Conservation (phyloP, 768 basidiomycete genomes). For the Auricularia sp. region DNA sequence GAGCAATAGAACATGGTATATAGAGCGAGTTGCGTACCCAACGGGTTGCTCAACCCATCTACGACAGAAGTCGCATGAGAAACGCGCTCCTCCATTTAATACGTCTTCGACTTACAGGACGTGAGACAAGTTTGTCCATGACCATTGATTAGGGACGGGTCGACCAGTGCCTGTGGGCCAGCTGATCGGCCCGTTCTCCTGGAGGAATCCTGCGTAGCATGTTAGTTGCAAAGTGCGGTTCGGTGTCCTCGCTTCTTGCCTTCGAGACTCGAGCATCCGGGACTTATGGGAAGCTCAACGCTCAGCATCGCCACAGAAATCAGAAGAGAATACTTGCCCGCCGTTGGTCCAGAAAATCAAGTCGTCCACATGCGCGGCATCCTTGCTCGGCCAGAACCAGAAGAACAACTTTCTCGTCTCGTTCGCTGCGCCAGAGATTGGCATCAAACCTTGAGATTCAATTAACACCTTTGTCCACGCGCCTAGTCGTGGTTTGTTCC, state of each 20-base stretch:
- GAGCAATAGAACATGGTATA: too few relatives aligned
- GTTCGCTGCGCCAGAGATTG: constrained; percentile 48
- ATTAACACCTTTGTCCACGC: too few relatives aligned
- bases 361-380: constrained; percentile 60
- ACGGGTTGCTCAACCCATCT: constrained; percentile 68
- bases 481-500: too few relatives aligned
- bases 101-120: background rate
- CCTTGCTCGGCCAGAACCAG: constrained; percentile 78
- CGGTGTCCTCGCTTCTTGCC: background rate
- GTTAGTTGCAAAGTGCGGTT: background rate
- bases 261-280: constrained; percentile 27
- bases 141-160: constrained; percentile 53
- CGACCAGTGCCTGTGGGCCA: constrained; percentile 57
- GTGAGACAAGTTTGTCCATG: constrained; percentile 59
- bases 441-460: constrained; percentile 40
- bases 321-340: constrained; percentile 38
- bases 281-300: background rate
- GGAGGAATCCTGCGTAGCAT: constrained; percentile 51
- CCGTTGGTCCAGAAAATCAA: constrained; percentile 76
- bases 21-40: constrained; percentile 15
- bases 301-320: too few relatives aligned
- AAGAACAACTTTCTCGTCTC: constrained; percentile 75
- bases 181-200: constrained; percentile 67
- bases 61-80: background rate
- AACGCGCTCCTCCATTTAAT: too few relatives aligned